Conservation (phyloP, 2,329 filamentous ascomycete species). For the Capronia coronata region DNA sequence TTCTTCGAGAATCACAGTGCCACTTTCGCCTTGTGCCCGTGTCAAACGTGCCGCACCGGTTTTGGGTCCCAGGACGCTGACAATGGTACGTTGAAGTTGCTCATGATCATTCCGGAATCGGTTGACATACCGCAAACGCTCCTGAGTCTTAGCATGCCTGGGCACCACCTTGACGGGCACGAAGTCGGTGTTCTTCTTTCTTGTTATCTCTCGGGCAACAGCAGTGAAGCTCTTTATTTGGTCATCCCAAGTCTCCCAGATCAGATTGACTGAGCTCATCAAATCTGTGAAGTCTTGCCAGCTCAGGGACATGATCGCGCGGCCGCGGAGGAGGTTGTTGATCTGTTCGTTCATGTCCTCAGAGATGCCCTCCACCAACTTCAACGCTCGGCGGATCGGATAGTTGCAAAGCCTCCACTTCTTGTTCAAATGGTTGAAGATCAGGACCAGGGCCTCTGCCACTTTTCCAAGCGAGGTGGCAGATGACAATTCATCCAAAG, state of each 20-base stretch:
- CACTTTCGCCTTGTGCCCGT: slow-evolving; percentile 49
- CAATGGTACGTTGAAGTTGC: slow-evolving; percentile 90
- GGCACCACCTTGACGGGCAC: slow-evolving; percentile 95
- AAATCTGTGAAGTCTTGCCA: slow-evolving; percentile 83
- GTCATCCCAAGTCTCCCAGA: slow-evolving; percentile 92
- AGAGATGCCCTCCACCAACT: slow-evolving; percentile 95
- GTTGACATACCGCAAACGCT: slow-evolving; percentile 84
- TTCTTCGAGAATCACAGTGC: slow-evolving; percentile 74
- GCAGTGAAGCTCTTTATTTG: slow-evolving; percentile 97
- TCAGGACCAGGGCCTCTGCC: slow-evolving; percentile 78
- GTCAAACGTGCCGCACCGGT: slow-evolving; percentile 50
- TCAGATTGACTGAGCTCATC: slow-evolving; percentile 74
- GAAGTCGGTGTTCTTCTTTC: slow-evolving; percentile 92
- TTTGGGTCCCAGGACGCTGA: slow-evolving; percentile 86
- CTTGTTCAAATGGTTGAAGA: slow-evolving; percentile 94
- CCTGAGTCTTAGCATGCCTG: slow-evolving; percentile 80
- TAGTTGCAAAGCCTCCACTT: slow-evolving; percentile 96
- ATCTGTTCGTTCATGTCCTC: slow-evolving; percentile 82
- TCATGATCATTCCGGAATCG: slow-evolving; percentile 97
- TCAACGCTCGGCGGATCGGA: slow-evolving; percentile 80
- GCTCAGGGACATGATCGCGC: slow-evolving; percentile 82
- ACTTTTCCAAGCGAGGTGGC: slow-evolving; percentile 84
- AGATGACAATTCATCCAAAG: slow-evolving; percentile 86
- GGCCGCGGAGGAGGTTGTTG: slow-evolving; percentile 77
- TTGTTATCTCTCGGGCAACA: slow-evolving; percentile 87